Evolutionary conservation across 257 asterid genomes (phyloP), one percentile per base, ranked within the genome.

Genomic region (Solanum sparsipilum): DNA sequence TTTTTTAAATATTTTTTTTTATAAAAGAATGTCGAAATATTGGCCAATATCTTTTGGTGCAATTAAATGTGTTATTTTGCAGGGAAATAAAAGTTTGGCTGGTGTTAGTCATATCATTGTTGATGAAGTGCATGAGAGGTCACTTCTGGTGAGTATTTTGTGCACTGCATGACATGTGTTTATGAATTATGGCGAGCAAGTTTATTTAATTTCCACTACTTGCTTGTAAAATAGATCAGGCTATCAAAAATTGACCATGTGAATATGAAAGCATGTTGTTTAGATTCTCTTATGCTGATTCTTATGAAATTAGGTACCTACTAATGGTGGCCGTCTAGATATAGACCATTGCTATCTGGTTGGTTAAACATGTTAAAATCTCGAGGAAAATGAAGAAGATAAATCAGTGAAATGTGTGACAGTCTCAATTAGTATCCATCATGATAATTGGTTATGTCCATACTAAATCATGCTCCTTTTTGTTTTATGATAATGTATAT

Each of bases 51-150:
- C 89, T 84, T 84, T 87, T 90, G 84, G 25, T 73, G 68, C 73
- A 78, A 16, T 76, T 88, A 25, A 88, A 85, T 67, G 34, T 90
- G 72, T 86, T 86, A 39, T 75, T 90, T 89, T 91, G 91, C 98
- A 97, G 99, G 98, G 99, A 78, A 93, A 97, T 90, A 96, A 88
- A 87, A 94, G 93, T 88, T 93, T 97, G 90, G 90, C 92, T 87
- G 97, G 94, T 89, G 90, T 97, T 92, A 97, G 96, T 91, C 99
- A 97, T 88, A 94, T 97, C 88, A 90, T 97, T 89, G 98, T 97
- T 86, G 99, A 97, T 93, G 99, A 97, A 94, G 99, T 97, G 87
- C 99, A 97, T 85, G 99, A 97, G 91, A 93, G 99, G 84, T 95
- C 99, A 89, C 98, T 97, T 89, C 93, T 97, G 99, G 99, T 96